Evolutionary conservation across 257 asterid species (phyloP).

Genomic region (Ilex aquifolium): DNA sequence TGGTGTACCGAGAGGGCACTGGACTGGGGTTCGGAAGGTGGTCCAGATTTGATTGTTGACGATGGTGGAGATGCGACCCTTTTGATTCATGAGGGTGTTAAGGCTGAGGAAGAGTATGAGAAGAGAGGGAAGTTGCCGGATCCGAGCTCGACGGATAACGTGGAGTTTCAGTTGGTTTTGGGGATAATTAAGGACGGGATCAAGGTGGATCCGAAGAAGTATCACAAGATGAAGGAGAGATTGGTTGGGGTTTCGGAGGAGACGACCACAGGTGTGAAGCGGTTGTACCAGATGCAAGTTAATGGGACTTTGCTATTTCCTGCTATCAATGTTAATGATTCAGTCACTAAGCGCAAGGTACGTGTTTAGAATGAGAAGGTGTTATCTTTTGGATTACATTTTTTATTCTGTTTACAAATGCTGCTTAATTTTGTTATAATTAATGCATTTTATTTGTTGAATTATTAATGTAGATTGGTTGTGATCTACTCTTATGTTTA

Average conservation of each 20-base stretch:
- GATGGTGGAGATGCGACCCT: constrained; percentile 18
- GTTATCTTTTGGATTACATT: too few species aligned
- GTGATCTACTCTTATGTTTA: too few species aligned
- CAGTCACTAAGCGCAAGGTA: constrained; percentile 14
- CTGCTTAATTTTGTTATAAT: too few species aligned
- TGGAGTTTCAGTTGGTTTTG: constrained; percentile 18
- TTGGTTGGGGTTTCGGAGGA: constrained; percentile 13
- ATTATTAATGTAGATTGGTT: too few species aligned
- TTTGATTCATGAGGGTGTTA: constrained; percentile 16
- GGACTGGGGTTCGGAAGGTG: constrained; percentile 15
- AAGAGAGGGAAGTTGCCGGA: constrained; percentile 14
- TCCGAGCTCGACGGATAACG: constrained; percentile 16
- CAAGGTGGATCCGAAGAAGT: constrained; percentile 11
- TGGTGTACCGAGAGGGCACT: constrained; percentile 16
- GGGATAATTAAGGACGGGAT: constrained; percentile 11
- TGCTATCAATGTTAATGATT: constrained; percentile 11
- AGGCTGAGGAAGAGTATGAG: constrained; percentile 18
- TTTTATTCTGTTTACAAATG: too few species aligned
- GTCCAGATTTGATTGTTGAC: constrained; percentile 15
- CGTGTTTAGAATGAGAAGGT: too few species aligned
- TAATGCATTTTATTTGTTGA: too few species aligned
- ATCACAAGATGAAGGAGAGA: constrained; percentile 12
- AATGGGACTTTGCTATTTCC: constrained; percentile 7
- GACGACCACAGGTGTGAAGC: constrained; percentile 12
- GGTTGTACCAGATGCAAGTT: constrained; percentile 6